Evolutionary conservation across 805 yeast genomes (phyloP).

Genomic region (Henningerozyma blattae): DNA sequence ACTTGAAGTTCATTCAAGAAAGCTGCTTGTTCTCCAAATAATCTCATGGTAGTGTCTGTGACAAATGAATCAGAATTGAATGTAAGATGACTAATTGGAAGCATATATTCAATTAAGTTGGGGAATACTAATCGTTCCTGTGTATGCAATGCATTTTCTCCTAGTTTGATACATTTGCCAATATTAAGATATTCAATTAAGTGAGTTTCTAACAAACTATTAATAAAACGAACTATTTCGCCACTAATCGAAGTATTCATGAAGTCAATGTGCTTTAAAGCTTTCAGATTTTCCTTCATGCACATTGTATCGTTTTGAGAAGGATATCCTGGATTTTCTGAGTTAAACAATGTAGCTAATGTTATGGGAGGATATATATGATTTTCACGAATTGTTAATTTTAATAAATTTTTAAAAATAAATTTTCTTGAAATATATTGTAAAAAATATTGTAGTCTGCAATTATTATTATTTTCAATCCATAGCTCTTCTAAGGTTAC

Average conservation of each 20-base stretch:
- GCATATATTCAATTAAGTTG: too few species aligned
- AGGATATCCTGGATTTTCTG: neutral
- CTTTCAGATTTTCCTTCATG: conserved; percentile 8
- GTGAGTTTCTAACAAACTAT: too few species aligned
- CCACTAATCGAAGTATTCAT: conserved; percentile 23
- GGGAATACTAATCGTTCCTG: too few species aligned
- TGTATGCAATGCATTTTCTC: too few species aligned
- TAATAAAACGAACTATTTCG: too few species aligned
- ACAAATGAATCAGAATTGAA: too few species aligned
- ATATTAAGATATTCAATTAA: too few species aligned
- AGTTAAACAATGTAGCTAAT: neutral
- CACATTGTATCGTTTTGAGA: too few species aligned
- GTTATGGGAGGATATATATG: conserved; percentile 3
- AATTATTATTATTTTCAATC: conserved; percentile 20
- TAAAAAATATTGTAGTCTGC: conserved; percentile 11
- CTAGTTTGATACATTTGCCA: too few species aligned
- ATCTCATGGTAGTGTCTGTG: too few species aligned
- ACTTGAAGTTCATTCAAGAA: conserved; percentile 8
- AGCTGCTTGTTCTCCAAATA: too few species aligned
- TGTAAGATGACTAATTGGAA: too few species aligned
- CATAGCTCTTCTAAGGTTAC: conserved; percentile 14
- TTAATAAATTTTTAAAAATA: conserved; percentile 9
- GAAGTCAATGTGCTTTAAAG: conserved; percentile 13
- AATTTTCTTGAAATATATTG: conserved; percentile 5
- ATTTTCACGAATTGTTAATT: conserved; percentile 22